These are phyloP conservation scores for Magnaporthiopsis rhizophila DNA, from an alignment of 2,329 filamentous ascomycete species.

Conservation along the genomic window DNA sequence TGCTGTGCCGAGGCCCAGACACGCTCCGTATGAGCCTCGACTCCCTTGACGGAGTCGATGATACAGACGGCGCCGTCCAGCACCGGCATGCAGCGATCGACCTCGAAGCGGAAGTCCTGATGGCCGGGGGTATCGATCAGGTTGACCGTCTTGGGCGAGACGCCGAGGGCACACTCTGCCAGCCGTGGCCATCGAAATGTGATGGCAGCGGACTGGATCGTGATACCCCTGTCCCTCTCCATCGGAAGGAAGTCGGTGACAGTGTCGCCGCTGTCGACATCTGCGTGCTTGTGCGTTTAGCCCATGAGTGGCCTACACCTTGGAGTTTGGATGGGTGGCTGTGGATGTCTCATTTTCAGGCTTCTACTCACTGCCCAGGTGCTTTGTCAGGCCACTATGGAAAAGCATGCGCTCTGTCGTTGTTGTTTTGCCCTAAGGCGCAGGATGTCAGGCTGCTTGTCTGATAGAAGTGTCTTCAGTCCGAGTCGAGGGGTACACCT, in stretches of 20 bases:
- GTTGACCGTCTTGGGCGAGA: slow-evolving; percentile 63
- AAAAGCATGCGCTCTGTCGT: slow-evolving; percentile 99
- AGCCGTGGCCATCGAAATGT: slow-evolving; percentile 83
- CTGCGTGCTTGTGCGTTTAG: slow-evolving; percentile 27
- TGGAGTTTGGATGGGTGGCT: background rate
- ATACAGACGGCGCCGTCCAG: slow-evolving; percentile 27
- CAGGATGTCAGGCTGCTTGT: background rate
- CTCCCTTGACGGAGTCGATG: slow-evolving; percentile 36
- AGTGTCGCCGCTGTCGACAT: slow-evolving; percentile 93
- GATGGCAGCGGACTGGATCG: slow-evolving; percentile 94
- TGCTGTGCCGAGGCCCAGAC: slow-evolving; percentile 88
- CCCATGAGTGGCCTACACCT: background rate
- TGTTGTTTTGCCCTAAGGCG: slow-evolving; percentile 74
- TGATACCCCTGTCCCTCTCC: slow-evolving; percentile 87
- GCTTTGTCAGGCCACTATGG: slow-evolving; percentile 81
- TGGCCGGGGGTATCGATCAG: slow-evolving; percentile 95
- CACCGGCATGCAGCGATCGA: slow-evolving; percentile 66
- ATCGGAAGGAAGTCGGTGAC: slow-evolving; percentile 95
- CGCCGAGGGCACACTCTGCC: slow-evolving; percentile 30
- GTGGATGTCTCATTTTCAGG: too few relatives aligned
- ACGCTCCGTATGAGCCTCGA: slow-evolving; percentile 94
- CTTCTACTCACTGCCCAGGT: slow-evolving; percentile 58
- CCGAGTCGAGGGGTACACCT: background rate
- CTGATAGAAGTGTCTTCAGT: slow-evolving; percentile 9
- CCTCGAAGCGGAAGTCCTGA: slow-evolving; percentile 95